Evolutionary conservation across 2,329 filamentous ascomycete genomes (phyloP).

Genomic region (Rugonectria rugulosa): DNA sequence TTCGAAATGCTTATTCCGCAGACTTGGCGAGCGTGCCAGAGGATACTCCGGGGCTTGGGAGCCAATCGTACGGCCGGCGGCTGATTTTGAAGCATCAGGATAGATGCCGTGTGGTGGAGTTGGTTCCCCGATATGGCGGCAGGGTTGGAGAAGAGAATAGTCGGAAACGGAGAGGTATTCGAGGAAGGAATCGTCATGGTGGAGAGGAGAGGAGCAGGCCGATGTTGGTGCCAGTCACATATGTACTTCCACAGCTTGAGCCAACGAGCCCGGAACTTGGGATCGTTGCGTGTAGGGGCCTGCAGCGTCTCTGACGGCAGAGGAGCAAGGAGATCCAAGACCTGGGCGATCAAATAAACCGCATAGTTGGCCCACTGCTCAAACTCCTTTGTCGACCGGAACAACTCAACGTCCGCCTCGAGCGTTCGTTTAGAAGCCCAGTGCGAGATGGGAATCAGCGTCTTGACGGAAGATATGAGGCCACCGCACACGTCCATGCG

Average conservation of each 20-base stretch:
- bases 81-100: slow-evolving; percentile 58
- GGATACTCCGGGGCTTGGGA: slow-evolving; percentile 46
- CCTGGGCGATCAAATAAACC: slow-evolving; percentile 56
- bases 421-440: slow-evolving; percentile 51
- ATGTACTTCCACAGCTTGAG: slow-evolving; percentile 48
- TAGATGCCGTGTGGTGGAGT: slow-evolving; percentile 60
- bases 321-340: slow-evolving; percentile 48
- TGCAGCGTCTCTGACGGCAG: slow-evolving; percentile 24
- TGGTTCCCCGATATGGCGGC: slow-evolving; percentile 63
- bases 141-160: slow-evolving; percentile 58
- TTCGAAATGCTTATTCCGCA: slow-evolving; percentile 62
- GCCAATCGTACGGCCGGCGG: slow-evolving; percentile 50
- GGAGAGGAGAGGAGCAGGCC: slow-evolving; percentile 46
- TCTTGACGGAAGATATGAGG: slow-evolving; percentile 58
- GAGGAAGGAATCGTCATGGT: slow-evolving; percentile 44
- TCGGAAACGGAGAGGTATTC: slow-evolving; percentile 58
- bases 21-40: slow-evolving; percentile 62
- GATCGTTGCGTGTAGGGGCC: slow-evolving; percentile 30
- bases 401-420: slow-evolving; percentile 44
- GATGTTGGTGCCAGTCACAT: slow-evolving; percentile 49
- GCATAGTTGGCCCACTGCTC: slow-evolving; percentile 60
- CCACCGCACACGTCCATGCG: slow-evolving; percentile 63
- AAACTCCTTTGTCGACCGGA: slow-evolving; percentile 45
- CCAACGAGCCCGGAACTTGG: slow-evolving; percentile 44
- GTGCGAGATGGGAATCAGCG: slow-evolving; percentile 55